phyloP scores from a whole-genome alignment of 2,329 filamentous ascomycete genomes.

The Pseudopithomyces chartarum region DNA sequence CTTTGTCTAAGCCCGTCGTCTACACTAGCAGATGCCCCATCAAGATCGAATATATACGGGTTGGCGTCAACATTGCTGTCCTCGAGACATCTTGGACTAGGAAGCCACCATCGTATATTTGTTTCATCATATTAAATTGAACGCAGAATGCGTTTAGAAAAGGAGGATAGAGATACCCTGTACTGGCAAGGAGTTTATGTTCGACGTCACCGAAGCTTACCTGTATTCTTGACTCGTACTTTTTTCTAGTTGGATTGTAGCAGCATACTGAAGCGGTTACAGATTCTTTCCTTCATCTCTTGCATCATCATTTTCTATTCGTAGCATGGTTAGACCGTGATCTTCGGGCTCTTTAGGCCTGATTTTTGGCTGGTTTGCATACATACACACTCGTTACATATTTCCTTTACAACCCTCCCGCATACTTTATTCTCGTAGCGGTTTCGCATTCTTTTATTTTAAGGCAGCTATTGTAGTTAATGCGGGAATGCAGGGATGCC shows the following conservation, averaged over 20 bases:
- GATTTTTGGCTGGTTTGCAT: constrained; percentile 3
- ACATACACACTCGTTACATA: constrained; percentile 21
- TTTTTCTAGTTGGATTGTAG: neutral
- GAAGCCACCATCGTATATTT: constrained; percentile 14
- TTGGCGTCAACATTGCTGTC: constrained; percentile 4
- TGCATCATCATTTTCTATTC: constrained; percentile 9
- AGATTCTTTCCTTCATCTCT: neutral
- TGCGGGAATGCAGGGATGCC: neutral
- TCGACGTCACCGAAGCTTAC: neutral
- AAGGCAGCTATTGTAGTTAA: constrained; percentile 2
- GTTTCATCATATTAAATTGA: constrained; percentile 20
- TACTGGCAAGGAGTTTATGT: constrained; percentile 5
- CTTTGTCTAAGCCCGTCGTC: constrained; percentile 9
- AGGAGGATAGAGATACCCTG: constrained; percentile 32
- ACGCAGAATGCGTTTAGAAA: constrained; percentile 9
- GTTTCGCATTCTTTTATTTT: constrained; percentile 6
- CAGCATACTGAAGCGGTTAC: constrained; percentile 5
- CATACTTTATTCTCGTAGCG: constrained; percentile 11
- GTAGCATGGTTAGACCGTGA: constrained; percentile 1
- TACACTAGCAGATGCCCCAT: constrained; percentile 13
- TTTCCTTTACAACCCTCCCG: constrained; percentile 10
- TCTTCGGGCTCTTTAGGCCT: neutral
- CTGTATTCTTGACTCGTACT: constrained; percentile 5
- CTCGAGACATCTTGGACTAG: constrained; percentile 1
- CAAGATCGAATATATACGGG: constrained; percentile 8